Conservation (phyloP, 2,329 filamentous ascomycete species). For the Cytospora piceae region DNA sequence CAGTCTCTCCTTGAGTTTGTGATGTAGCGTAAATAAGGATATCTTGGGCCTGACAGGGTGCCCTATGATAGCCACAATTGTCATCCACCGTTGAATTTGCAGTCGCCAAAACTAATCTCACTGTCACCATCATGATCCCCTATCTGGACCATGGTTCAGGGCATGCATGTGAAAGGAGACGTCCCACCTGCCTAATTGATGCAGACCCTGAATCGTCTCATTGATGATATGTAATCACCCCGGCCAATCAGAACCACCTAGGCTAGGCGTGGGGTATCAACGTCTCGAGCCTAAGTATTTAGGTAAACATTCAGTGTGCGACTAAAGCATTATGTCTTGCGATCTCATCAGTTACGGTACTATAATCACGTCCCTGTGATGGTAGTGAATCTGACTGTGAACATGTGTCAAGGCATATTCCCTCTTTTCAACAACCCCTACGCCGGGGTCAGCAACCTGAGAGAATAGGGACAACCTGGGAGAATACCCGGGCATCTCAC, state of each 20-base stretch:
- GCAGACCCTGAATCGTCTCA: conserved; percentile 11
- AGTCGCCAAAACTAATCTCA: background rate
- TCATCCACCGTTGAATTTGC: background rate
- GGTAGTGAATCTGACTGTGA: conserved; percentile 4
- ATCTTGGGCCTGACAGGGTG: background rate
- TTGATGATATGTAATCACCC: conserved; percentile 8
- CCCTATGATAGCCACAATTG: background rate
- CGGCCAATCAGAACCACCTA: conserved; percentile 12
- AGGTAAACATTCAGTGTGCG: background rate
- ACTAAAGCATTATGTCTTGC: background rate
- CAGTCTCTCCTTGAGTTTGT: background rate
- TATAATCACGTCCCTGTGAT: background rate
- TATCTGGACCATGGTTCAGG: background rate
- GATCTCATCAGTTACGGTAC: background rate
- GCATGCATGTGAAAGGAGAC: conserved; percentile 24
- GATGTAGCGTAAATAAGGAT: background rate
- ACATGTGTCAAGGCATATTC: conserved; percentile 24
- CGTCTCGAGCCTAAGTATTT: background rate
- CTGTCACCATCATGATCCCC: background rate
- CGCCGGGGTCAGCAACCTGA: conserved; percentile 46
- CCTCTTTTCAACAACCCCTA: conserved; percentile 51
- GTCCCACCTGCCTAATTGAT: conserved; percentile 14
- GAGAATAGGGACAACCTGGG: conserved; percentile 36
- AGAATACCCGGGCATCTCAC: background rate
- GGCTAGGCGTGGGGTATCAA: background rate